A percentile compares a stretch with the other conserved stretches of the same genome.
Conservation (phyloP, 2,329 filamentous ascomycete genomes). For the Talaromyces verruculosus region DNA sequence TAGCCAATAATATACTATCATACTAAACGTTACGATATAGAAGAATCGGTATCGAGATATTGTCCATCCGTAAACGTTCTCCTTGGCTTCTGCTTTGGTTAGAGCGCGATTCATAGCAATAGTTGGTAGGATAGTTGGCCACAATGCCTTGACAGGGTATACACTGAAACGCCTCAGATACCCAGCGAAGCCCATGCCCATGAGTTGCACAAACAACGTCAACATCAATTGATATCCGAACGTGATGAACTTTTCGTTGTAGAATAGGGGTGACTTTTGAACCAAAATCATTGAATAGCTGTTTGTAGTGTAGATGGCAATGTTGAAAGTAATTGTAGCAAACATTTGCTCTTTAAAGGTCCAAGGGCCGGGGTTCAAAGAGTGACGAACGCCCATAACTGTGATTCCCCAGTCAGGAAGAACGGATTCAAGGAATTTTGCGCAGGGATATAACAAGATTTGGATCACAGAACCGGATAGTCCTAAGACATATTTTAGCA, state of each 20-base stretch:
- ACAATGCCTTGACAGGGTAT: slow-evolving; percentile 16
- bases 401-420: slow-evolving; percentile 13
- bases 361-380: slow-evolving; percentile 14
- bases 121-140: slow-evolving; percentile 12
- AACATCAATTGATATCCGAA: slow-evolving; percentile 15
- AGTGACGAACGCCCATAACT: slow-evolving; percentile 10
- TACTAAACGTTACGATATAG: slow-evolving; percentile 5
- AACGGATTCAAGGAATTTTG: slow-evolving; percentile 12
- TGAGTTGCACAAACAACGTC: slow-evolving; percentile 14
- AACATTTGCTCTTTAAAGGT: slow-evolving; percentile 16
- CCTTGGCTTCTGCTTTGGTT: slow-evolving; percentile 12
- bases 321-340: slow-evolving; percentile 15
- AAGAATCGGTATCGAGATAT: slow-evolving; percentile 15
- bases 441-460: slow-evolving; percentile 11
- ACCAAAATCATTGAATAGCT: slow-evolving; percentile 13
- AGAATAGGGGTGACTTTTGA: slow-evolving; percentile 11
- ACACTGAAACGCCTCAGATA: slow-evolving; percentile 14
- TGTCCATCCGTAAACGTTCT: slow-evolving; percentile 15
- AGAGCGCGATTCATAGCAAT: slow-evolving; percentile 16
- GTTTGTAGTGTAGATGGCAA: slow-evolving; percentile 16
- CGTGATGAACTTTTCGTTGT: slow-evolving; percentile 10
- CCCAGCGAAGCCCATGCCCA: slow-evolving; percentile 14
- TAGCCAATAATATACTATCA: not conserved
- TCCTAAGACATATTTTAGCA: not conserved
- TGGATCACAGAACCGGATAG: slow-evolving; percentile 2